Evolutionary conservation across 352 stramenopile species (phyloP).

Genomic region (Phytophthora ohioensis): DNA sequence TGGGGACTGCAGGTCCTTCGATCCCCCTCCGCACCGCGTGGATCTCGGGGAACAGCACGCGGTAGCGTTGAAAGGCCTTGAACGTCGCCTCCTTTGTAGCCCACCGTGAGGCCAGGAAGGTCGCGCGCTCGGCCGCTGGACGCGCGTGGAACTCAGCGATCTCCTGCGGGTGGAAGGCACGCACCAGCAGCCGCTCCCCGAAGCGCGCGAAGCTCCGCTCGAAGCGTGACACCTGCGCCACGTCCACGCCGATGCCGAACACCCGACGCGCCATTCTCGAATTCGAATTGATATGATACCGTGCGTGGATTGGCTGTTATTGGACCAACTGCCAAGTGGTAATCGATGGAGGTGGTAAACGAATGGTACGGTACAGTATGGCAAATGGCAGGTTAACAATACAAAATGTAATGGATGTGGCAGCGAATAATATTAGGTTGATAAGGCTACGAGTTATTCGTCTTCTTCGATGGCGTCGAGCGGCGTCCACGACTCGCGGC

Average conservation of each 20-base stretch:
- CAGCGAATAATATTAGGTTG: constrained; percentile 31
- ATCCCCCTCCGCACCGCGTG: constrained; percentile 29
- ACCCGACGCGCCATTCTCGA: constrained; percentile 37
- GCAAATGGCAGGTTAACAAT: neutral
- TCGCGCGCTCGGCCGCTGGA: constrained; percentile 40
- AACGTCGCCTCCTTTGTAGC: constrained; percentile 85
- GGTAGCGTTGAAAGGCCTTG: constrained; percentile 85
- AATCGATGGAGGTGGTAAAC: neutral
- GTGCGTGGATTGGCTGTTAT: constrained; percentile 10
- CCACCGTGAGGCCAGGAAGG: constrained; percentile 84
- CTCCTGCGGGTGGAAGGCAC: constrained; percentile 71
- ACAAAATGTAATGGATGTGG: constrained; percentile 1
- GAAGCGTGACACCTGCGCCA: constrained; percentile 71
- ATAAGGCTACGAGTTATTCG: constrained; percentile 18
- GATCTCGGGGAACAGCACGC: constrained; percentile 85
- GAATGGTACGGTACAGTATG: neutral
- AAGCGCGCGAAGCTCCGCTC: constrained; percentile 60
- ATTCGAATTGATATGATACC: neutral
- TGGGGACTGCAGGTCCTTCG: constrained; percentile 19
- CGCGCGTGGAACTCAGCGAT: constrained; percentile 69
- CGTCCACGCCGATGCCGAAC: constrained; percentile 79
- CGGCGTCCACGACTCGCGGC: constrained; percentile 49
- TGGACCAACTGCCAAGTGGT: neutral
- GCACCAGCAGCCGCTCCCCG: constrained; percentile 67
- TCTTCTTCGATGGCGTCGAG: constrained; percentile 62